Base-by-base conservation (phyloP, 164 flowering plant species). In the Stephania cephalantha region DNA sequence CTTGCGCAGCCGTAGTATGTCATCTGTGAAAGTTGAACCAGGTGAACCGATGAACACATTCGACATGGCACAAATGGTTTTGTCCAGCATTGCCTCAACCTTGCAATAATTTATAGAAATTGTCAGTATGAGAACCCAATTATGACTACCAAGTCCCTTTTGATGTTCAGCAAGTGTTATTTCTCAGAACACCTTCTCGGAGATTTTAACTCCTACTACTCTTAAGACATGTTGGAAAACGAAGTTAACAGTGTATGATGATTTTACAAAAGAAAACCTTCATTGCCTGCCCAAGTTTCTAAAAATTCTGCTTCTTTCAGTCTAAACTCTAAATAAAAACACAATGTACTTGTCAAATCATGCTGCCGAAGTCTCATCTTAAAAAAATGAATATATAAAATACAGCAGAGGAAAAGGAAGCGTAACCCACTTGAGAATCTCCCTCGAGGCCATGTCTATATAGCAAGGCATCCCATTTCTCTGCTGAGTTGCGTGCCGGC, bases 21-120 rank as follows among this genome's bases (percentile, higher is more conserved):
- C 98, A 77, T 96, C 98, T 0, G 99, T 96, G 85, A 96, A 96
- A 11, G 97, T 93, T 46, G 99, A 93, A n/a, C 99, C 98, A 9
- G 95, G 79, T 9, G 98, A 78, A 71, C 97, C 99, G 53, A 96
- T 89, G 81, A 93, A 96, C 72, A 90, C 97, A 52, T 78, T 80
- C 0, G 99, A 85, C 89, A 92, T 81, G 0, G 97, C 97, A 78
- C 94, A 87, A 9, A 96, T 93, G 20, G 98, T 91, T 83, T 96
- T 93, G 82, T 95, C 99, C 79, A 95, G 88, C 99, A 95, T 95
- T n/a, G 99, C 99, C 73, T 93, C 98, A 84, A 96, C 98, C 99
- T 95, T 95, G 76, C 80, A 83, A 70, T 30, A 75, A 22, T 9
- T 72, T 73, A 77, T 17, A 69, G 48, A 55, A 46, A 35, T 3